A percentile compares a stretch with the other conserved stretches of the same genome.
Evolutionary conservation across 2,329 filamentous ascomycete genomes (phyloP).

Genomic region (Ceratocystis cacaofunesta): DNA sequence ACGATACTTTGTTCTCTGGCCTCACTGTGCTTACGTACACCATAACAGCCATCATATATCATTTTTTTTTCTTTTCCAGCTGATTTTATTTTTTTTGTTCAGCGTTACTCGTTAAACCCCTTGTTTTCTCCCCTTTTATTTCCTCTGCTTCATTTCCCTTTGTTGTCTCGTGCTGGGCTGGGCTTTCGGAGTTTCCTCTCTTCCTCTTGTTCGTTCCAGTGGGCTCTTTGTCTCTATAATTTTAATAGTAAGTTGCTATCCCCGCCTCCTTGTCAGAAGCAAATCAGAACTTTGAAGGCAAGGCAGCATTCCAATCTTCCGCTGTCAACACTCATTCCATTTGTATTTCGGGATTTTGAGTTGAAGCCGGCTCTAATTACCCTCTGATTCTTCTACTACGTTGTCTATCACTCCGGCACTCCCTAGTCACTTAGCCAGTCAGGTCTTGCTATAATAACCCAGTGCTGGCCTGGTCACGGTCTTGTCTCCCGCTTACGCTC

Average conservation of each 20-base stretch:
- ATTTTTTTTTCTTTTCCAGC: not conserved
- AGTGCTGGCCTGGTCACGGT: not conserved
- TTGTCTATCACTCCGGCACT: not conserved
- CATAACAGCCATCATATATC: not conserved
- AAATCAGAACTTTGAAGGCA: not conserved
- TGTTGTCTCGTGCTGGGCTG: slow-evolving; percentile 2
- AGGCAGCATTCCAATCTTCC: not conserved
- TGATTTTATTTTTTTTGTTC: not conserved
- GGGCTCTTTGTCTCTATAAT: slow-evolving; percentile 1
- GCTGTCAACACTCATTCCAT: slow-evolving; percentile 3
- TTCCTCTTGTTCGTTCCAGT: not conserved
- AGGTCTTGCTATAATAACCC: not conserved
- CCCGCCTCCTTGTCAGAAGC: not conserved
- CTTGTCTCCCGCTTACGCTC: not conserved
- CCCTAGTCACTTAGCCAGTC: not conserved
- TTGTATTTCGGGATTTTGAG: not conserved
- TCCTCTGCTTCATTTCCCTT: slow-evolving; percentile 4
- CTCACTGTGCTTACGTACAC: not conserved
- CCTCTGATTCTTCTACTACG: not conserved
- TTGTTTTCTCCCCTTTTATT: slow-evolving; percentile 7
- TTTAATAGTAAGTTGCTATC: not conserved
- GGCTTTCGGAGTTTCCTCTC: slow-evolving; percentile 1
- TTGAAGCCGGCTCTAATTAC: not conserved
- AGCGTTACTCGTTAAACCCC: not conserved
- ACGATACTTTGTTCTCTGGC: not conserved